Evolutionary conservation across 768 basidiomycete species (phyloP).

Genomic region (Ramaria rubella): DNA sequence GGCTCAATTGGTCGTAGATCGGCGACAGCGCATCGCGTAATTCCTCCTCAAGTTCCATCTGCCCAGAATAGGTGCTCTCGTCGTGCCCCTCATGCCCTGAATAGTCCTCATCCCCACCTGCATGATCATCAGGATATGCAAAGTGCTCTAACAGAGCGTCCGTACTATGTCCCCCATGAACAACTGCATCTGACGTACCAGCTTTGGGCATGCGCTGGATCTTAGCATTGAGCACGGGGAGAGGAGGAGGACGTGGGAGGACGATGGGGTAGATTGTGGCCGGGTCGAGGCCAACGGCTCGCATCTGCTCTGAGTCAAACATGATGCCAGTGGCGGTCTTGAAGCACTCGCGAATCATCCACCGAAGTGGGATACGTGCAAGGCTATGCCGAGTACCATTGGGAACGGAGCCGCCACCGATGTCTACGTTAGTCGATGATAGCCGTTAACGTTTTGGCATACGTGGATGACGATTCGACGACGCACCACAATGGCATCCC

Average conservation of each 20-base stretch:
- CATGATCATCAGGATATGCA: too few species aligned
- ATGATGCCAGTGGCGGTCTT: constrained; percentile 38
- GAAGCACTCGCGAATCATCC: constrained; percentile 48
- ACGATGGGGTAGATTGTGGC: constrained; percentile 23
- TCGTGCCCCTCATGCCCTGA: too few species aligned
- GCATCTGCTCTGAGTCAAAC: constrained; percentile 27
- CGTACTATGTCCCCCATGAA: too few species aligned
- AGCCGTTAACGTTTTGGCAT: too few species aligned
- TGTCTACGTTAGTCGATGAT: too few species aligned
- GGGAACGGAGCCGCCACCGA: constrained; percentile 64
- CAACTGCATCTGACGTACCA: too few species aligned
- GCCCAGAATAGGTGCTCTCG: constrained; percentile 20
- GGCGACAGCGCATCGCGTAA: constrained; percentile 47
- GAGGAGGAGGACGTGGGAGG: constrained; percentile 14
- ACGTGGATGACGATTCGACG: not conserved
- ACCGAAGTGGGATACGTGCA: constrained; percentile 63
- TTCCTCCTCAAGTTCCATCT: constrained; percentile 59
- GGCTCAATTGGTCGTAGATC: constrained; percentile 52
- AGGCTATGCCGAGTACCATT: constrained; percentile 54
- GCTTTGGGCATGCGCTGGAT: too few species aligned
- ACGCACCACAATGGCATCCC: constrained; percentile 63
- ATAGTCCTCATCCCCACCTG: too few species aligned
- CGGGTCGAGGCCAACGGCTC: constrained; percentile 27
- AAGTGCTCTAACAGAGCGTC: too few species aligned
- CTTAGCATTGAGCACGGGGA: too few species aligned